Base-by-base conservation (phyloP, 2,329 filamentous ascomycete species). In the Colletotrichum eleusines region DNA sequence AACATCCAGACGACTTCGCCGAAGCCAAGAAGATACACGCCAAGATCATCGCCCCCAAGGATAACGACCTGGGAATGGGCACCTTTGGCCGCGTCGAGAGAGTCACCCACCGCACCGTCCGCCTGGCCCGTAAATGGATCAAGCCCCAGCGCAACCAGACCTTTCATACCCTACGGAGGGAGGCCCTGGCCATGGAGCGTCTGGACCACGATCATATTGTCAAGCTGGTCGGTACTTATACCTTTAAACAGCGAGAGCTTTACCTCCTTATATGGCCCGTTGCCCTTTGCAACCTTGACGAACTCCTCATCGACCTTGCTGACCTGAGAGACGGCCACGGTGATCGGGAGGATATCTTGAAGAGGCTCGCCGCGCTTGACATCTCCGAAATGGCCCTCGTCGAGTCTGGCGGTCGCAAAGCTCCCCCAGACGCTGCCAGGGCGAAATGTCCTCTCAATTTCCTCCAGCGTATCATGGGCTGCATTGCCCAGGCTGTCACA, bases 221-320 rank as follows among this genome's bases (percentile, higher is more conserved):
- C 66, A 83, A 81, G 74, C 75, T 86, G 28, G 80, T 86, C 23
- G 84, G 84, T 2, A 83, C 84, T 1, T 86, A 86, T 73, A 82
- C 81, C 50, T 77, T 79, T 7, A 79, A 78, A 31, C 76, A 75
- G 12, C 79, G 80, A 68, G 78, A 84, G 66, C 74, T 86, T 5
- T 85, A 82, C 66, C 76, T 86, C 14, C 78, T 86, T 50, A 79
- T 85, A 38, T 86, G 84, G 80, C 84, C 84, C 14, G 84, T 81
- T 33, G 84, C 84, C 26, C 78, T 83, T 8, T 86, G 84, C 76
- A 84, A 83, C 71, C 74, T 86, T 48, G 78, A 78, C 64, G 77
- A 74, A 40, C 77, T 86, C 12, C 78, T 86, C 23, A 78, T 81
- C 53, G 84, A 86, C 71, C 73, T 86, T 16, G 83, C 85, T 35